Evolutionary conservation across 2,329 filamentous ascomycete species (phyloP).

Genomic region (Penicillium sp.): DNA sequence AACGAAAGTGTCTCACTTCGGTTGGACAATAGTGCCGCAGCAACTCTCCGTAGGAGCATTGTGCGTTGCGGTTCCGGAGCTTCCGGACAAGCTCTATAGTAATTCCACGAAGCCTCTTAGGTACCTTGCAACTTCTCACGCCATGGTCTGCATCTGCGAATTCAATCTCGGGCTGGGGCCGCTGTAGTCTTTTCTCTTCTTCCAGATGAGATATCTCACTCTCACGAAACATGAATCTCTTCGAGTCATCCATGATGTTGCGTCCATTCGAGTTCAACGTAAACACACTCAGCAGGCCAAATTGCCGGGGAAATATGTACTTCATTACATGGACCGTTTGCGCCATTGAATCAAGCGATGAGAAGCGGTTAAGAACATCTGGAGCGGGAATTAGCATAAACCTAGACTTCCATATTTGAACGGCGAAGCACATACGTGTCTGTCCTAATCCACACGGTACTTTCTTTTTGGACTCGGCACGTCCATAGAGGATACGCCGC

Average conservation of each 20-base stretch:
- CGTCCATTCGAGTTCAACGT: constrained; percentile 62
- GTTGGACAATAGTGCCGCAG: constrained; percentile 76
- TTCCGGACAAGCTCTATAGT: constrained; percentile 59
- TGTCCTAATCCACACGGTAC: constrained; percentile 74
- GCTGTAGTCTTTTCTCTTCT: constrained; percentile 10
- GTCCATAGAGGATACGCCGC: constrained; percentile 82
- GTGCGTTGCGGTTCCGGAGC: constrained; percentile 67
- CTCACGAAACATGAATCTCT: constrained; percentile 83
- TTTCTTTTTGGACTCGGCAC: constrained; percentile 64
- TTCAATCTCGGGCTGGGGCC: neutral
- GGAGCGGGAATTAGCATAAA: constrained; percentile 1
- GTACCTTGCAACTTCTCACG: constrained; percentile 22
- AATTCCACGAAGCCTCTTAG: constrained; percentile 60
- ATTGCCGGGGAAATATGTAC: constrained; percentile 91
- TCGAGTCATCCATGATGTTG: constrained; percentile 69
- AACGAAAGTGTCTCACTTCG: constrained; percentile 35
- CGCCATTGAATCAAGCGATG: constrained; percentile 37
- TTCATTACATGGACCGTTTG: constrained; percentile 74
- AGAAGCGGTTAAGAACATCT: constrained; percentile 79
- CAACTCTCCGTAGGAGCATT: constrained; percentile 76
- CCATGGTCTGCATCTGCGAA: constrained; percentile 1
- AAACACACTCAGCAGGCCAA: constrained; percentile 89
- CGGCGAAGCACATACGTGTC: constrained; percentile 61
- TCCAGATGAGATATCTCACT: constrained; percentile 62
- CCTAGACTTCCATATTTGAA: neutral